phyloP scores from a whole-genome alignment of 805 yeast species.

The Isabelozyma rhagii region DNA sequence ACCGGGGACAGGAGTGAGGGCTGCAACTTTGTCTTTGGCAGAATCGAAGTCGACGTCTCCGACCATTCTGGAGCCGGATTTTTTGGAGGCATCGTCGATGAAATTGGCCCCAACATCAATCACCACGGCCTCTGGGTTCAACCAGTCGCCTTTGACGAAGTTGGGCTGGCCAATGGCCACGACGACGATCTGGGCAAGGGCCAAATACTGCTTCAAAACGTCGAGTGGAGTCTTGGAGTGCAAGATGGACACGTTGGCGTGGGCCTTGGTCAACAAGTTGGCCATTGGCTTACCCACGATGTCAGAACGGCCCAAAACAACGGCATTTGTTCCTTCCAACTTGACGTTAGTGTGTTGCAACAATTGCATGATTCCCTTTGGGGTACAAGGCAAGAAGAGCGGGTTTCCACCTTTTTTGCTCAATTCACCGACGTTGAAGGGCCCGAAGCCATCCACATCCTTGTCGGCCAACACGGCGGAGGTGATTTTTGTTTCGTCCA shows the following conservation, averaged over 20 bases:
- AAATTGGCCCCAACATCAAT: slow-evolving; percentile 85
- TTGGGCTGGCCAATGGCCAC: slow-evolving; percentile 74
- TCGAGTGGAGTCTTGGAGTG: slow-evolving; percentile 63
- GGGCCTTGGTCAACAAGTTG: slow-evolving; percentile 60
- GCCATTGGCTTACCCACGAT: slow-evolving; percentile 84
- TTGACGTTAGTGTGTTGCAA: slow-evolving; percentile 54
- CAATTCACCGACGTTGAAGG: slow-evolving; percentile 73
- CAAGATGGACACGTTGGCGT: slow-evolving; percentile 75
- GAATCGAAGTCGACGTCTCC: slow-evolving; percentile 73
- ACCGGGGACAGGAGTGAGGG: slow-evolving; percentile 86
- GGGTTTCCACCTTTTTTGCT: slow-evolving; percentile 73
- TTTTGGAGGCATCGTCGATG: slow-evolving; percentile 60
- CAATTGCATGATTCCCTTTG: slow-evolving; percentile 72
- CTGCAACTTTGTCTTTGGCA: slow-evolving; percentile 53
- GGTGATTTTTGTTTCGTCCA: slow-evolving; percentile 66
- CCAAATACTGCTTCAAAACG: slow-evolving; percentile 44
- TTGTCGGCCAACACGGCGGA: slow-evolving; percentile 62
- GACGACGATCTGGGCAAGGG: slow-evolving; percentile 70
- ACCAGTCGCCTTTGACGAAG: slow-evolving; percentile 73
- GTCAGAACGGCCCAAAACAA: slow-evolving; percentile 80
- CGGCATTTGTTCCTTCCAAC: slow-evolving; percentile 69
- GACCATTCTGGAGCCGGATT: slow-evolving; percentile 67
- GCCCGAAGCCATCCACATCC: slow-evolving; percentile 84
- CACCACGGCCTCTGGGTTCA: slow-evolving; percentile 63
- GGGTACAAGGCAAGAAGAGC: slow-evolving; percentile 76